These are phyloP conservation scores for Monoraphidium neglectum DNA, from an alignment of 139 green algal genomes.

Conservation along the genomic window DNA sequence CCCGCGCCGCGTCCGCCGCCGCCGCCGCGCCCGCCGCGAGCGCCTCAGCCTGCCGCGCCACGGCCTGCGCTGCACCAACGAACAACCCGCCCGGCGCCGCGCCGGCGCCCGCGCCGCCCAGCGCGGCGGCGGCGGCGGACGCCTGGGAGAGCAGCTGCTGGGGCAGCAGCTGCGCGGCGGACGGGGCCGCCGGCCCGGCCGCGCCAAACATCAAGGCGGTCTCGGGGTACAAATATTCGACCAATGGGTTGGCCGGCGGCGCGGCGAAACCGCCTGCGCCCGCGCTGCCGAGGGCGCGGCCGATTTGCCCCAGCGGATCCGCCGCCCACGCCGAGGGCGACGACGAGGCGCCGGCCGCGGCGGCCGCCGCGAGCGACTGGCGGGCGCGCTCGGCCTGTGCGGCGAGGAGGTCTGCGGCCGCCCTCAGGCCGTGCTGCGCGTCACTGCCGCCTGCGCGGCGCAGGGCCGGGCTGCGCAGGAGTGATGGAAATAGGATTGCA, in stretches of 20 bases:
- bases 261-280: background rate
- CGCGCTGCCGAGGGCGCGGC: too few species aligned
- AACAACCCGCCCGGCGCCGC: constrained; percentile 21
- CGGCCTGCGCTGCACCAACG: constrained; percentile 20
- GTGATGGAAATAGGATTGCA: too few species aligned
- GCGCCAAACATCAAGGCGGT: background rate
- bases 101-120: constrained; percentile 3
- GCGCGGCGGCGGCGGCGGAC: constrained; percentile 10
- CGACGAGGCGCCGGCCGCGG: background rate
- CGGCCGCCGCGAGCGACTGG: background rate
- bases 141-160: background rate
- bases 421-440: constrained; percentile 5
- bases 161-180: background rate
- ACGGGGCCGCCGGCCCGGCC: background rate
- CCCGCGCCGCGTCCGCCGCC: too few species aligned
- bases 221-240: constrained; percentile 15
- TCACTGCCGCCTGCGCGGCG: constrained; percentile 6
- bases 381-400: constrained; percentile 8
- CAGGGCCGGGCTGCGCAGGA: background rate
- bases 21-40: background rate
- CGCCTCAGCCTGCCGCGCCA: constrained; percentile 19
- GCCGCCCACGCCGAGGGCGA: background rate
- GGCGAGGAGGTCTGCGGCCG: constrained; percentile 20
- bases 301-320: too few species aligned
- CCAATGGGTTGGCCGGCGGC: background rate